A percentile compares a stretch with the other conserved stretches of the same genome.
phyloP scores from a whole-genome alignment of 2,329 filamentous ascomycete genomes.

The Pseudocercospora crystallina region DNA sequence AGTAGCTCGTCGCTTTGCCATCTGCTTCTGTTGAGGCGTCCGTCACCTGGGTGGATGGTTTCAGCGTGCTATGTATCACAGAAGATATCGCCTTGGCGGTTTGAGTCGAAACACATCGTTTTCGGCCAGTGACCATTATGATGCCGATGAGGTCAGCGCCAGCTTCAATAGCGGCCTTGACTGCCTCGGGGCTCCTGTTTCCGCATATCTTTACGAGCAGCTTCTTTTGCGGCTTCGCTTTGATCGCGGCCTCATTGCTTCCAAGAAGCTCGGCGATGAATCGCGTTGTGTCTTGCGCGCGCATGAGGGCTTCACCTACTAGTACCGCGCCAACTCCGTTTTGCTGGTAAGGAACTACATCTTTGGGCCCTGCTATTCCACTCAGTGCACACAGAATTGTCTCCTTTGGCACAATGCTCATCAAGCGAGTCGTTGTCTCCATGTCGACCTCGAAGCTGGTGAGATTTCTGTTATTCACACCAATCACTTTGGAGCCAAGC shows the following conservation, averaged over 20 bases:
- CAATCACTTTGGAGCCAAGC: slow-evolving; percentile 86
- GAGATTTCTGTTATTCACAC: slow-evolving; percentile 95
- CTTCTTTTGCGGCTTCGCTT: slow-evolving; percentile 31
- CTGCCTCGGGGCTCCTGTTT: slow-evolving; percentile 78
- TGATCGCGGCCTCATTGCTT: slow-evolving; percentile 38
- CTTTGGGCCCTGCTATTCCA: slow-evolving; percentile 84
- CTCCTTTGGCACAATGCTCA: slow-evolving; percentile 79
- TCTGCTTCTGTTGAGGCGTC: slow-evolving; percentile 17
- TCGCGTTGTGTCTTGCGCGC: slow-evolving; percentile 73
- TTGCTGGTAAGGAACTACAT: slow-evolving; percentile 82
- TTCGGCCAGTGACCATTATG: slow-evolving; percentile 79
- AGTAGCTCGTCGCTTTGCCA: slow-evolving; percentile 64
- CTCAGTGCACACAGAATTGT: slow-evolving; percentile 92
- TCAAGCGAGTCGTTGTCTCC: slow-evolving; percentile 62
- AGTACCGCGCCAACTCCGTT: slow-evolving; percentile 91
- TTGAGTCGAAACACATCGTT: slow-evolving; percentile 75
- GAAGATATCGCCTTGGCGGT: slow-evolving; percentile 78
- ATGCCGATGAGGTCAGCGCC: slow-evolving; percentile 93
- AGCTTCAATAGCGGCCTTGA: slow-evolving; percentile 74
- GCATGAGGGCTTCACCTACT: slow-evolving; percentile 95
- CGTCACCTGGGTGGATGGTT: slow-evolving; percentile 30
- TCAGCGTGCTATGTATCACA: slow-evolving; percentile 63
- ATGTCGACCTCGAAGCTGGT: slow-evolving; percentile 97
- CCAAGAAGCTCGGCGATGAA: slow-evolving; percentile 87
- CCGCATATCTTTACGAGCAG: slow-evolving; percentile 93